Conservation (phyloP, 164 flowering plant species). For the Paratinospora sagittata region DNA sequence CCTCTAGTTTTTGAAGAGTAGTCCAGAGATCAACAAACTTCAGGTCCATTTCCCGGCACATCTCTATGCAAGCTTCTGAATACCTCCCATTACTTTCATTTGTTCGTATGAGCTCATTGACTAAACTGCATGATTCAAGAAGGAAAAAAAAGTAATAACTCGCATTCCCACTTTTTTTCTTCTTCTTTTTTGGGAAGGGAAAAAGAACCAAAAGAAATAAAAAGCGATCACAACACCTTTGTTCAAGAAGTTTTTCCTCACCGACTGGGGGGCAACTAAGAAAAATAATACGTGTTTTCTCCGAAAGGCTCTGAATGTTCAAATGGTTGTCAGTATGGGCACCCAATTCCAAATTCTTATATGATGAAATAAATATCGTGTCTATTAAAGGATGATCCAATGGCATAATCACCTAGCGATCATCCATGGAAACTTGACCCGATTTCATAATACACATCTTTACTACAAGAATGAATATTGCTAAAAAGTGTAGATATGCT, state of each 20-base stretch:
- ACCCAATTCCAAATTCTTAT: neutral
- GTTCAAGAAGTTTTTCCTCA: constrained; percentile 44
- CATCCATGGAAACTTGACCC: neutral
- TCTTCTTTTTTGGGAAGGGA: neutral
- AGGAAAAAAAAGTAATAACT: neutral
- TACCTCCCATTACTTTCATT: constrained; percentile 63
- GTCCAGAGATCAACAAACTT: constrained; percentile 70
- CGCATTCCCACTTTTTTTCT: neutral
- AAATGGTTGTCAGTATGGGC: constrained; percentile 13
- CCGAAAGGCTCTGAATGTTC: constrained; percentile 66
- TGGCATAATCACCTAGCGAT: neutral
- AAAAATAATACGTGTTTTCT: constrained; percentile 28
- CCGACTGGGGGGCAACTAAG: constrained; percentile 44
- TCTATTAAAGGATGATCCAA: neutral
- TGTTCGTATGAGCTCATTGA: constrained; percentile 57
- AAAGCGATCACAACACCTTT: constrained; percentile 36
- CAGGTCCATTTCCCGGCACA: constrained; percentile 66
- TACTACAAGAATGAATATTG: neutral
- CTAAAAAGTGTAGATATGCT: neutral
- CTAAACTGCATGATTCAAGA: constrained; percentile 37
- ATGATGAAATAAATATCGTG: neutral
- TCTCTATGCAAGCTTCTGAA: constrained; percentile 75
- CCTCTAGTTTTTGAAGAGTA: constrained; percentile 60
- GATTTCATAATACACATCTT: neutral
- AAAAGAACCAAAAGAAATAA: neutral